phyloP scores from a whole-genome alignment of 768 basidiomycete genomes.

The Auricularia sp. region DNA sequence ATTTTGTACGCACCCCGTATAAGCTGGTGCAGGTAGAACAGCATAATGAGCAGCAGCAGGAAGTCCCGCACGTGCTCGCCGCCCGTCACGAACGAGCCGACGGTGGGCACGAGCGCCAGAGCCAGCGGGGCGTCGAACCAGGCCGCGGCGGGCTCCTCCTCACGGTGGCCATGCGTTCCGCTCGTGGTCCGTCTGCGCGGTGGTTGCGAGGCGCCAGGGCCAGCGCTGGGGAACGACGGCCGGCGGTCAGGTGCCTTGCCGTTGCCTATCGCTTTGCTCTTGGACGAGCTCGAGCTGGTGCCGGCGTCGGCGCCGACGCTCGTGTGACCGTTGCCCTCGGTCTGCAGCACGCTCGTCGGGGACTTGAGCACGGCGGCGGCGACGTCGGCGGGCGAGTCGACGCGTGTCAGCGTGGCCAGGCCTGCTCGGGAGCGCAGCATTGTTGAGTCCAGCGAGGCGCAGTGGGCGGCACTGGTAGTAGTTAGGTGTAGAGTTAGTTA shows the following conservation, averaged over 20 bases:
- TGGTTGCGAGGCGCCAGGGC: neutral
- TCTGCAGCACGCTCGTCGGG: neutral
- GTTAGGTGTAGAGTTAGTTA: neutral
- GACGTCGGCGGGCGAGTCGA: neutral
- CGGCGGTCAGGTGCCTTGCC: neutral
- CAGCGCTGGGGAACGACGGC: neutral
- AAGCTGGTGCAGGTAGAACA: neutral
- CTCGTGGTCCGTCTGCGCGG: neutral
- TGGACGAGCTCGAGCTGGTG: neutral
- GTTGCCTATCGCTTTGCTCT: neutral
- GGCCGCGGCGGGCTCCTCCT: neutral
- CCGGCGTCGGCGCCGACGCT: neutral
- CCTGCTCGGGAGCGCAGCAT: slow-evolving; percentile 1
- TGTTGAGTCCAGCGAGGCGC: neutral
- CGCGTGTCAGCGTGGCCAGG: neutral
- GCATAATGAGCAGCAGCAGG: neutral
- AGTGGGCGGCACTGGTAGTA: neutral
- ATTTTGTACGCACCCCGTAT: neutral
- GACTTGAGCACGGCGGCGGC: neutral
- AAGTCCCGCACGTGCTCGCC: slow-evolving; percentile 2
- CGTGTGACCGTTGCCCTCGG: neutral
- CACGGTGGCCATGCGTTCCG: neutral
- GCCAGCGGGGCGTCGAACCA: neutral
- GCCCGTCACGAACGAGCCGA: neutral
- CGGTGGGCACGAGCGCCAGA: neutral